phyloP scores from a whole-genome alignment of 2,329 filamentous ascomycete species.

The Fonsecaea pedrosoi region DNA sequence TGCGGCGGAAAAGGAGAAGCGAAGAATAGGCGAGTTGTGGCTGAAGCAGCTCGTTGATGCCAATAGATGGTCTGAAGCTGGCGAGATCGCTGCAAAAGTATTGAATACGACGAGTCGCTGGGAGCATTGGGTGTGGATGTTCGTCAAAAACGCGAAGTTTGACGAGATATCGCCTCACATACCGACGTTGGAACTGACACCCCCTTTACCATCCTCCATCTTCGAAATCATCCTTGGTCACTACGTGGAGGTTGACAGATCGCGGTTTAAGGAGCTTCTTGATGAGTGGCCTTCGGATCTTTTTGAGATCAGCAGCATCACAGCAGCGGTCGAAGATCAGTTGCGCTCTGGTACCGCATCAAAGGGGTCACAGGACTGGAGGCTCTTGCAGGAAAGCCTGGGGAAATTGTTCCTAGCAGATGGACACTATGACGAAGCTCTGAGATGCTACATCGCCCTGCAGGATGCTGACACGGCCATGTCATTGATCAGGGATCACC shows the following conservation, averaged over 20 bases:
- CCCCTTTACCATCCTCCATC: slow-evolving; percentile 78
- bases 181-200: slow-evolving; percentile 76
- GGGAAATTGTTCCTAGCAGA: slow-evolving; percentile 84
- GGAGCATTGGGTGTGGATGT: slow-evolving; percentile 96
- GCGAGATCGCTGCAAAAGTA: slow-evolving; percentile 80
- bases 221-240: slow-evolving; percentile 90
- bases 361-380: slow-evolving; percentile 85
- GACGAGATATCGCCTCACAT: slow-evolving; percentile 89
- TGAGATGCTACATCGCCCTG: slow-evolving; percentile 86
- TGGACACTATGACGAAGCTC: slow-evolving; percentile 79
- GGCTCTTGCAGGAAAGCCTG: slow-evolving; percentile 83
- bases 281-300: slow-evolving; percentile 84
- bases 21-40: slow-evolving; percentile 91
- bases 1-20: slow-evolving; percentile 82
- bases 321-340: slow-evolving; percentile 80
- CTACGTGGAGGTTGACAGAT: slow-evolving; percentile 80
- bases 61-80: slow-evolving; percentile 78
- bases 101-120: slow-evolving; percentile 79
- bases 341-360: slow-evolving; percentile 72
- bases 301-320: slow-evolving; percentile 78
- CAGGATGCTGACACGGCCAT: slow-evolving; percentile 93
- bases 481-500: slow-evolving; percentile 81
- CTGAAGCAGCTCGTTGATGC: slow-evolving; percentile 80
- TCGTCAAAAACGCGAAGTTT: slow-evolving; percentile 83
- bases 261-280: slow-evolving; percentile 76